Base-by-base conservation (phyloP, 2,329 filamentous ascomycete species). In the Beauveria sp. region DNA sequence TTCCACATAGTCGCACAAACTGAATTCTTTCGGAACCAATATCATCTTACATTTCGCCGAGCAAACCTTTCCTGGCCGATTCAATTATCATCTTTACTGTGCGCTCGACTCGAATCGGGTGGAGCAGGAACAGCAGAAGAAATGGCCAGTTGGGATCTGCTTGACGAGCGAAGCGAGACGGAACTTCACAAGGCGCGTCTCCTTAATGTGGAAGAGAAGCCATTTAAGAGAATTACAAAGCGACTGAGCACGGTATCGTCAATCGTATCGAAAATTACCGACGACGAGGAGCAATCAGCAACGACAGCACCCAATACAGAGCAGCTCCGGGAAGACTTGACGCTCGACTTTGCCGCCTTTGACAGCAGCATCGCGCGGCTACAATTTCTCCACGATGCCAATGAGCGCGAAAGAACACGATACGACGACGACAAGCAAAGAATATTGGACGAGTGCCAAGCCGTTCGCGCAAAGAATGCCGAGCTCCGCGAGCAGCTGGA, bases 151-250 rank as follows among this genome's bases (percentile, higher is more conserved):
- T 92, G 88, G 79, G 80, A 83, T 50, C 78, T 93, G 53, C 79
- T 96, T 54, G 88, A 91, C 61, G 88, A 89, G 67, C 81, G 83
- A 65, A 88, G 91, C 66, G 89, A 92, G 76, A 88, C 91, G 73
- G 88, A 91, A 65, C 87, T 97, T 43, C 93, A 97, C 79, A 93
- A 93, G 70, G 83, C 84, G 34, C 90, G 93, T 48, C 88, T 97
- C 4, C 83, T 97, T 43, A 90, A 90, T 65, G 88, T 97, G 64
- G 93, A 98, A 79, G 91, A 96, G 71, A 92, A 92, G 63, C 91
- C 92, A 0, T 97, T 96, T 79, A 91, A 91, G 73, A 88, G 93
- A 64, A 86, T 97, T 63, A 90, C 90, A 24, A 92, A 92, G 75
- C 88, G 90, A 38, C 84, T 98, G 9, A 81, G 90, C 5, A 82